Evolutionary conservation across 768 basidiomycete genomes (phyloP).

Genomic region (Clitopilus hobsonii): DNA sequence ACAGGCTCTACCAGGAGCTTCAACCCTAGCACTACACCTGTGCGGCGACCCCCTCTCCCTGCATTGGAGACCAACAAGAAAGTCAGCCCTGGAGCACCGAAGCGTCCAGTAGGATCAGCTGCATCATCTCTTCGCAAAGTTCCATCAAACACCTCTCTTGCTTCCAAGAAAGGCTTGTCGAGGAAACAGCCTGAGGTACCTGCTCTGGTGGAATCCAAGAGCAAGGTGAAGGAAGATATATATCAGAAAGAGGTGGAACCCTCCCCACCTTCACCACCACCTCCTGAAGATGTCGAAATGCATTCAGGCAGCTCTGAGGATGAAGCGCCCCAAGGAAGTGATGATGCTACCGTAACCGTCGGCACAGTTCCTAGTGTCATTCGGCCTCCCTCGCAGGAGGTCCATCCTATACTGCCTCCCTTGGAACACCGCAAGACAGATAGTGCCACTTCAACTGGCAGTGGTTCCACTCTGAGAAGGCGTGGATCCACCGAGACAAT

Average conservation of each 20-base stretch:
- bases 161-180: not conserved
- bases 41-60: constrained; percentile 27
- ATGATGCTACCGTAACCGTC: not conserved
- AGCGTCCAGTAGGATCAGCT: constrained; percentile 14
- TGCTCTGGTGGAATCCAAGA: not conserved
- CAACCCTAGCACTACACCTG: constrained; percentile 13
- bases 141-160: not conserved
- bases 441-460: constrained; percentile 38
- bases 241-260: constrained; percentile 3
- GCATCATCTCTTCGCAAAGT: constrained; percentile 13
- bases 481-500: constrained; percentile 44
- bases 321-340: not conserved
- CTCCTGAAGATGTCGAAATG: not conserved
- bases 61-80: constrained; percentile 24
- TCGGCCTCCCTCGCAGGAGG: constrained; percentile 18
- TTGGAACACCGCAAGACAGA: constrained; percentile 40
- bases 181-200: constrained; percentile 9
- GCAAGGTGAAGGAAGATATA: constrained; percentile 11
- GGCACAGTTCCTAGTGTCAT: not conserved
- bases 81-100: constrained; percentile 20
- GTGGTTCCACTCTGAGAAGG: constrained; percentile 36
- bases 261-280: not conserved
- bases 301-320: not conserved
- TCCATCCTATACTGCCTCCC: constrained; percentile 11
- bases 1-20: constrained; percentile 16